Percentiles rank a stretch among this genome's conserved stretches.
Conservation (phyloP, 306 rosid species). For the Lithocarpus polystachyus region DNA sequence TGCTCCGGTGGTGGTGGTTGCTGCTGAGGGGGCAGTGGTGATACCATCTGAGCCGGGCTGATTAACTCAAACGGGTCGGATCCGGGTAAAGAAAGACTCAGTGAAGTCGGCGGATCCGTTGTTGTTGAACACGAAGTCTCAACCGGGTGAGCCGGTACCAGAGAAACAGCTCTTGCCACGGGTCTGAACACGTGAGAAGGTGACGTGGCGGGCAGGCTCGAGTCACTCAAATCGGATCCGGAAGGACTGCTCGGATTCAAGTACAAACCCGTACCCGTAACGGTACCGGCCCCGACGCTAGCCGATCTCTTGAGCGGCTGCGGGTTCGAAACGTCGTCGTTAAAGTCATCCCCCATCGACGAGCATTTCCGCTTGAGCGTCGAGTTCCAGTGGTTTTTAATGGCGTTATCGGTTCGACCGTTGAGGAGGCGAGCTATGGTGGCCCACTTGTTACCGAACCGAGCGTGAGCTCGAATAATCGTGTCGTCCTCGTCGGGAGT, state of each 20-base stretch:
- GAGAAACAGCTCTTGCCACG: constrained; percentile 8
- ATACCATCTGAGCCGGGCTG: constrained; percentile 4
- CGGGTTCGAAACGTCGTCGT: constrained; percentile 25
- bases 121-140: constrained; percentile 26
- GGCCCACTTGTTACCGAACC: constrained; percentile 83
- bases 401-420: constrained; percentile 90
- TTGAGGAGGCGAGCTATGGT: constrained; percentile 70
- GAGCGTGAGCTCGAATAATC: constrained; percentile 58
- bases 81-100: constrained; percentile 69
- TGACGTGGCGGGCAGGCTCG: constrained; percentile 40
- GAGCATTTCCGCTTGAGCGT: constrained; percentile 78
- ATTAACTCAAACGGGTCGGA: constrained; percentile 21
- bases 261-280: constrained; percentile 12
- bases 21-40: neutral
- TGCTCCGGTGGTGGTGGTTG: neutral
- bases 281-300: constrained; percentile 51
- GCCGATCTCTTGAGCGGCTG: constrained; percentile 63
- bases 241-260: constrained; percentile 61
- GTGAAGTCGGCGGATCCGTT: constrained; percentile 64
- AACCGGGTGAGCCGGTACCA: constrained; percentile 11
- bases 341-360: constrained; percentile 31
- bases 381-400: constrained; percentile 91
- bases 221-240: constrained; percentile 76
- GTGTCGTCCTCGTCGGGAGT: constrained; percentile 60
- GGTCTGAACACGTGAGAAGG: constrained; percentile 30